Evolutionary conservation across 345 rosid species (phyloP).

Genomic region (Limnanthes douglasii): DNA sequence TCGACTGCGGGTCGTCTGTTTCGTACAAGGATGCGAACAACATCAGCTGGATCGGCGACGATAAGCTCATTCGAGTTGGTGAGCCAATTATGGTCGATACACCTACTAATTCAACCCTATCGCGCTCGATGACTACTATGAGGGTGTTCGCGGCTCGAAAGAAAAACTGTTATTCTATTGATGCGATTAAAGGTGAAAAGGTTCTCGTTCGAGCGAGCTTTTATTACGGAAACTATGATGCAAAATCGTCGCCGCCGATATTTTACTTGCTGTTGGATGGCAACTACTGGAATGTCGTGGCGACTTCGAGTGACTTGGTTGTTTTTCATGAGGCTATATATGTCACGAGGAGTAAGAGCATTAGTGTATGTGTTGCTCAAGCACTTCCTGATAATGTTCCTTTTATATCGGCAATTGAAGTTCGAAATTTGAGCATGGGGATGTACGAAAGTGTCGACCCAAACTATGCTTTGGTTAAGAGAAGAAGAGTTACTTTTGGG

Average conservation of each 20-base stretch:
- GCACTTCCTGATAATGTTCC: conserved; percentile 9
- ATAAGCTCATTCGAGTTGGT: conserved; percentile 9
- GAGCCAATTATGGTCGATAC: conserved; percentile 4
- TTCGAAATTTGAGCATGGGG: conserved; percentile 3
- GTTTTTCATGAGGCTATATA: conserved; percentile 10
- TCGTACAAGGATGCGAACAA: conserved; percentile 10
- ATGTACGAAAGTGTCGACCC: conserved; percentile 13
- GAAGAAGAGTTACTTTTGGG: conserved; percentile 6
- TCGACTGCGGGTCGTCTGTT: conserved; percentile 14
- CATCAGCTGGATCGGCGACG: conserved; percentile 15
- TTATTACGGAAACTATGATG: conserved; percentile 13
- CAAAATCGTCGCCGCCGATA: conserved; percentile 1
- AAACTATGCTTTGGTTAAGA: conserved; percentile 8
- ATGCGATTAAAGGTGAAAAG: conserved; percentile 5
- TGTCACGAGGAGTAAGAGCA: conserved; percentile 8
- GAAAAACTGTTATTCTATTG: conserved; percentile 13
- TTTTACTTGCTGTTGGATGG: conserved; percentile 5
- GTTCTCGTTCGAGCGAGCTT: conserved; percentile 7
- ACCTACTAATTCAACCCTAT: neutral
- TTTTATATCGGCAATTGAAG: conserved; percentile 14
- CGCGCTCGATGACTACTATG: conserved; percentile 8
- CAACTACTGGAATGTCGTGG: conserved; percentile 7
- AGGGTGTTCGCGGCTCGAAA: conserved; percentile 11
- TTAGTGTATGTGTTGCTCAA: conserved; percentile 9
- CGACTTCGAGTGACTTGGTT: conserved; percentile 4